These are phyloP conservation scores for Russula dissimulans DNA, from an alignment of 768 basidiomycete species.

Conservation along the genomic window DNA sequence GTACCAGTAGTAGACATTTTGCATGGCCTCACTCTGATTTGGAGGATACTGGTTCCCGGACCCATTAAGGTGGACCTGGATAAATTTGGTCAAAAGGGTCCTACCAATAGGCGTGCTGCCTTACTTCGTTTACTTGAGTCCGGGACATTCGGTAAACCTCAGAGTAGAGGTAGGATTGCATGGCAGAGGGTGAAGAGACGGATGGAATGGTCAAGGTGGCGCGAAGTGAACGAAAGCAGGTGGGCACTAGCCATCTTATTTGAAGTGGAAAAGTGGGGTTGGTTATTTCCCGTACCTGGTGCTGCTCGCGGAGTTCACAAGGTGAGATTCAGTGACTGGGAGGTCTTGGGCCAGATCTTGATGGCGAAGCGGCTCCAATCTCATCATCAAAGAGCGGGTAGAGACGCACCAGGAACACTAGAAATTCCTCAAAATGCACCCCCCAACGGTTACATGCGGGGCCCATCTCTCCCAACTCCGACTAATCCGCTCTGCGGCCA, in stretches of 20 bases:
- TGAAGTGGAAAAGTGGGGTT: conserved; percentile 15
- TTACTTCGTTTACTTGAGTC: conserved; percentile 4
- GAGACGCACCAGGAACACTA: conserved; percentile 7
- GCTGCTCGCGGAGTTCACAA: conserved; percentile 7
- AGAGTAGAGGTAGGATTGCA: background rate
- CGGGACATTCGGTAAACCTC: background rate
- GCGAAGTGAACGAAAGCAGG: background rate
- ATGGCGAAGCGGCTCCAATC: background rate
- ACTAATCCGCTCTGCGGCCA: background rate
- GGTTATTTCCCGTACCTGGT: conserved; percentile 4
- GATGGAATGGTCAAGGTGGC: background rate
- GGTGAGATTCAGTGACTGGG: background rate
- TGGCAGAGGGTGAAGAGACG: background rate
- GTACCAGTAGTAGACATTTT: conserved; percentile 15
- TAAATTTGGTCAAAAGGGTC: conserved; percentile 11
- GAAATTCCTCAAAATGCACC: background rate
- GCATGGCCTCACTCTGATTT: conserved; percentile 3
- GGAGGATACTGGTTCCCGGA: background rate
- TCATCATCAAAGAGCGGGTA: background rate
- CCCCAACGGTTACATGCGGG: too few species aligned
- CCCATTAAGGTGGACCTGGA: conserved; percentile 5
- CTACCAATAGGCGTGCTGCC: background rate
- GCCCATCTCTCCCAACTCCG: background rate
- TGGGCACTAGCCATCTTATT: conserved; percentile 1
- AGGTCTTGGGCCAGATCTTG: conserved; percentile 1